Percentiles rank a stretch among this genome's conserved stretches.
phyloP scores from a whole-genome alignment of 176 grass and related monocot genomes.

The Carex scoparia region DNA sequence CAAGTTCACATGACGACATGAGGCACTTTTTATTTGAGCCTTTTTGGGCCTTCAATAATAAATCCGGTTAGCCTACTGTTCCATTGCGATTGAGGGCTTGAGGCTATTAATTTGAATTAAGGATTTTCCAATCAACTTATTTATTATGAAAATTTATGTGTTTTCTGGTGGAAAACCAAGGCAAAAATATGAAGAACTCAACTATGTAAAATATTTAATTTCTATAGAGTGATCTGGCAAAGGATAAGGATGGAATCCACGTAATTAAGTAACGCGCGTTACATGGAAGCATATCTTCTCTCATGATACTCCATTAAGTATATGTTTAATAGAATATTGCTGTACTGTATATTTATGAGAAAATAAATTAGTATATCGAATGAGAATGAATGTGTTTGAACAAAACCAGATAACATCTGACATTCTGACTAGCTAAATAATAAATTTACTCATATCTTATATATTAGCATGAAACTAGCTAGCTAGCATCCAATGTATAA shows the following conservation, averaged over 20 bases:
- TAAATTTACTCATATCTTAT: neutral
- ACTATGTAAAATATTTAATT: neutral
- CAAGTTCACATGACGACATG: neutral
- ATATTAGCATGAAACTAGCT: neutral
- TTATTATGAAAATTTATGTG: neutral
- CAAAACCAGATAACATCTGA: neutral
- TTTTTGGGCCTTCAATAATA: neutral
- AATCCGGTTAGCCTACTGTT: no score
- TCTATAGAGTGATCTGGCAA: neutral
- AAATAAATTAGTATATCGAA: neutral
- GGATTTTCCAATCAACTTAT: neutral
- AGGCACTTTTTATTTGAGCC: neutral
- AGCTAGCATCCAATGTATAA: neutral
- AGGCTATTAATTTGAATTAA: no score
- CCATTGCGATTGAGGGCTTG: neutral
- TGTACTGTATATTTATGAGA: neutral
- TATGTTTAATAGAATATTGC: neutral
- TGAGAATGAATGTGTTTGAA: neutral
- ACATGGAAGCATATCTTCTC: no score
- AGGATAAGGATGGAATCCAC: no score
- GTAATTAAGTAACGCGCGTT: no score
- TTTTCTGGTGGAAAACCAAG: neutral
- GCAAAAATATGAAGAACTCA: neutral
- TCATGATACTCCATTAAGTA: neutral
- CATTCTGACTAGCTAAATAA: neutral